A percentile compares a stretch with the other conserved stretches of the same genome.
phyloP scores from a whole-genome alignment of 352 stramenopile genomes.

The Globisporangium cederbergense region DNA sequence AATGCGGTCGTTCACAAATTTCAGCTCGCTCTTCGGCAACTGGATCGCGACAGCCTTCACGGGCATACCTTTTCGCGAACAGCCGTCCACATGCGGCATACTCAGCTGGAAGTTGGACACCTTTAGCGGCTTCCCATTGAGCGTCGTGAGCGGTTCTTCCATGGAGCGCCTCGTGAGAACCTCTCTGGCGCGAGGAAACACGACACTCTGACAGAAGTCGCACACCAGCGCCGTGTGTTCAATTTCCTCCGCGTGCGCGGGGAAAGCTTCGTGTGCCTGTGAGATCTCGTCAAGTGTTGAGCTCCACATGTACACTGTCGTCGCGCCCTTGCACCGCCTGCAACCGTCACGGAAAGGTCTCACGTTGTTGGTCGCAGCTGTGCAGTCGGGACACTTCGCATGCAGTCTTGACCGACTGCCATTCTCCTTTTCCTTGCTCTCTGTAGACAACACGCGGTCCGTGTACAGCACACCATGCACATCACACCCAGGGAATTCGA shows the following conservation, averaged over 20 bases:
- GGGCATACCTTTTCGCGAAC: slow-evolving; percentile 78
- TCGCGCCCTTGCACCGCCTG: slow-evolving; percentile 73
- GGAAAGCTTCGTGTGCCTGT: slow-evolving; percentile 66
- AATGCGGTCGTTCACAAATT: slow-evolving; percentile 83
- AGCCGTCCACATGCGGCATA: slow-evolving; percentile 87
- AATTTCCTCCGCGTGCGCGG: slow-evolving; percentile 55
- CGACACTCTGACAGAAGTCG: slow-evolving; percentile 62
- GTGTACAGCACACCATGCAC: slow-evolving; percentile 84
- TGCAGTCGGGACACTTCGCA: slow-evolving; percentile 82
- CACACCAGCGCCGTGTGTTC: slow-evolving; percentile 73
- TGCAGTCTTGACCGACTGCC: slow-evolving; percentile 24
- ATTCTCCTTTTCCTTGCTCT: slow-evolving; percentile 11
- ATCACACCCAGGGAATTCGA: slow-evolving; percentile 87
- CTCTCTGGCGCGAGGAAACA: slow-evolving; percentile 74
- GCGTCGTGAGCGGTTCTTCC: slow-evolving; percentile 44
- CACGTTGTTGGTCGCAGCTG: slow-evolving; percentile 79
- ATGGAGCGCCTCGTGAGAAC: slow-evolving; percentile 57
- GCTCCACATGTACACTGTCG: slow-evolving; percentile 70
- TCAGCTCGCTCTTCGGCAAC: slow-evolving; percentile 82
- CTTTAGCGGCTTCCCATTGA: slow-evolving; percentile 60
- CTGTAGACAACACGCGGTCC: slow-evolving; percentile 31
- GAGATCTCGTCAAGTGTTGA: slow-evolving; percentile 62
- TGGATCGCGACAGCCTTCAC: slow-evolving; percentile 61
- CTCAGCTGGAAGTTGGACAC: slow-evolving; percentile 84
- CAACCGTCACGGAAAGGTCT: slow-evolving; percentile 82